Evolutionary conservation across 2,329 filamentous ascomycete genomes (phyloP), one percentile per base, ranked within the genome.

Genomic region (Cytospora paraplurivora): DNA sequence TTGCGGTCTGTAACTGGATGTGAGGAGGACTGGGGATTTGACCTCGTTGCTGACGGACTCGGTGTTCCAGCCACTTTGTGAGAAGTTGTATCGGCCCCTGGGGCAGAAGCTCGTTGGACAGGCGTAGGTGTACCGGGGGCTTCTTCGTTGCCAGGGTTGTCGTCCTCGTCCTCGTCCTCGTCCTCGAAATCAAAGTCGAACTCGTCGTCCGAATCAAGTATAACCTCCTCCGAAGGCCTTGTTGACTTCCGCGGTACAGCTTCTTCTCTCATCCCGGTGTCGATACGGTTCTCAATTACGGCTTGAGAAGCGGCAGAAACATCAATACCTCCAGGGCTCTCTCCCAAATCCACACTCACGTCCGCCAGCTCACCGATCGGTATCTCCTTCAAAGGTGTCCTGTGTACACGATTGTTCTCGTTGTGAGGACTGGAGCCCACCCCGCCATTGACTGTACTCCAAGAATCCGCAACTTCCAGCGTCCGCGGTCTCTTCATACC

Each of bases 171-270:
- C 8, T 77, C 66, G 32, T 44, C 52, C 2, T 35, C 63, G 47
- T 58, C 53, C 12, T 78, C 67, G 74, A 73, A 3, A 68, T 71
- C 55, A 21, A 68, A 69, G 15, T 73, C 73, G 8, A 73, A 69
- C 7, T 81, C 79, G 12, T 78, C 80, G 44, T 84, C 82, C 1
- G 81, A 82, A 64, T 84, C 82, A 0, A 81, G 79, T 35, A 84
- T 82, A 62, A 82, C 80, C 1, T 63, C 61, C 1, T 49, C 55
- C n/a, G 52, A 15, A 33, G 57, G n/a, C 35, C 52, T 19, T 33
- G 54, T 44, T 32, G 54, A 56, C 11, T 50, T 44, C 21, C 57
- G 64, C 57, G 35, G 34, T 13, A 55, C 49, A 11, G 13, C 44
- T 44, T 54, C 10, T 21, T 57, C 8, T 62, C 61, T 17, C 57